Base-by-base conservation (phyloP, 176 grass and related monocot genomes). In the Avena sativa region DNA sequence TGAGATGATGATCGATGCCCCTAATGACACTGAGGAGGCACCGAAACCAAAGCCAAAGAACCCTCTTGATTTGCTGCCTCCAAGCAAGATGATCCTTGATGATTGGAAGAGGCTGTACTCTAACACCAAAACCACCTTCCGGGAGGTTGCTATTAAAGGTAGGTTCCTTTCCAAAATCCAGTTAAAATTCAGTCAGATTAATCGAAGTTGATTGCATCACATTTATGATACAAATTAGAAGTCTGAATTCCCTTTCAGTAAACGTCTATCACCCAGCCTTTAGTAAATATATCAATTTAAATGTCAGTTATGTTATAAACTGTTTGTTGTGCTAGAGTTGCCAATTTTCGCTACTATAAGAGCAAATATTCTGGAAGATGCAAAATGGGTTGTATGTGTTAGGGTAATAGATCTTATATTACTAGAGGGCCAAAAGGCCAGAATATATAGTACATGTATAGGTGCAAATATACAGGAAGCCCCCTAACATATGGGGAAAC, bases 71-170 rank as follows among this genome's bases (percentile, higher is more conserved):
- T 76, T 92, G 87, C 89, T 98, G 26, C 93, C 95, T 34, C 93
- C 93, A 14, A 97, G 95, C 72, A 94, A 89, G 83, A 97, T 97
- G 95, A 73, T 97, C 66, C 89, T 97, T 40, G 95, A 98, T 75
- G 95, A 98, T 47, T 97, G 95, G 95, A 97, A 97, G 89, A 91
- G 91, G 71, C 13, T 97, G 4, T 95, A 97, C 74, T 95, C 95
- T 2, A 97, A 97, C 80, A 97, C 91, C 0, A 95, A 97, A 79
- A 97, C 93, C 46, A 97, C 95, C 65, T 97, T 95, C 84, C 93
- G 77, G 1, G 95, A 95, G 85, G 91, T 97, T 82, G 93, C 95
- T 56, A 95, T 95, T 49, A 97, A 95, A 93, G 93, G 95, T 97
- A 88, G 7, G 23, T 57, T 57, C 61, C 66, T 67, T 81, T 83